A percentile compares a stretch with the other conserved stretches of the same genome.
phyloP scores from a whole-genome alignment of 2,329 filamentous ascomycete genomes.

The Stemphylium vesicarium region DNA sequence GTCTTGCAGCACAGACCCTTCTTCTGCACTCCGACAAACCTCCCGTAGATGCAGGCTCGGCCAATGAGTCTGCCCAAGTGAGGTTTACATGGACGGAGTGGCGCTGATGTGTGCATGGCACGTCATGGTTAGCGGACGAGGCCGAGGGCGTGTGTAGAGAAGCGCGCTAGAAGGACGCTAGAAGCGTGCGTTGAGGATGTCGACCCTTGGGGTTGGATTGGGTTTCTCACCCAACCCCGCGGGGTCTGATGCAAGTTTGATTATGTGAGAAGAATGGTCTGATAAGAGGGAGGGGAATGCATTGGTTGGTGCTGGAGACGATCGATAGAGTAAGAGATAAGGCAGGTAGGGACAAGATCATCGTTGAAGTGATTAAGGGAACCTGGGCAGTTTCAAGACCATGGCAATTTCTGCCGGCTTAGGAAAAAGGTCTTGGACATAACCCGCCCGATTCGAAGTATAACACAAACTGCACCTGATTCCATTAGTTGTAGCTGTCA shows the following conservation, averaged over 20 bases:
- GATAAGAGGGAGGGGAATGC: too few species aligned
- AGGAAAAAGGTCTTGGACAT: neutral
- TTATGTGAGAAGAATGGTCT: neutral
- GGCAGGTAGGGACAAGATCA: neutral
- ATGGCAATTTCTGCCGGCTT: neutral
- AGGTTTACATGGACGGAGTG: neutral
- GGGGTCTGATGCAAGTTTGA: neutral
- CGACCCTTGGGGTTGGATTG: neutral
- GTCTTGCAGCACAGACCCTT: slow-evolving; percentile 1
- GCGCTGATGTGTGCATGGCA: neutral
- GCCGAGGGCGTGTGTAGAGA: slow-evolving; percentile 9
- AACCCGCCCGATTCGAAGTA: neutral
- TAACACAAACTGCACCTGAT: neutral
- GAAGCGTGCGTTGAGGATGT: slow-evolving; percentile 25
- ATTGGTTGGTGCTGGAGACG: too few species aligned
- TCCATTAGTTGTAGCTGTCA: neutral
- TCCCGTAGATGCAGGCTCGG: slow-evolving; percentile 7
- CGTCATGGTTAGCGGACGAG: slow-evolving; percentile 1
- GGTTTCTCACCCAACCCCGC: slow-evolving; percentile 4
- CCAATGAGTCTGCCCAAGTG: slow-evolving; percentile 2
- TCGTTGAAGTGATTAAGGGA: neutral
- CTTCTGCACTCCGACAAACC: slow-evolving; percentile 18
- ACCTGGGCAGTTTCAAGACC: neutral
- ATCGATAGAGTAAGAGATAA: too few species aligned
- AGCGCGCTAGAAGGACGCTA: slow-evolving; percentile 32